phyloP scores from a whole-genome alignment of 768 basidiomycete species.

The Butyriboletus loyo region DNA sequence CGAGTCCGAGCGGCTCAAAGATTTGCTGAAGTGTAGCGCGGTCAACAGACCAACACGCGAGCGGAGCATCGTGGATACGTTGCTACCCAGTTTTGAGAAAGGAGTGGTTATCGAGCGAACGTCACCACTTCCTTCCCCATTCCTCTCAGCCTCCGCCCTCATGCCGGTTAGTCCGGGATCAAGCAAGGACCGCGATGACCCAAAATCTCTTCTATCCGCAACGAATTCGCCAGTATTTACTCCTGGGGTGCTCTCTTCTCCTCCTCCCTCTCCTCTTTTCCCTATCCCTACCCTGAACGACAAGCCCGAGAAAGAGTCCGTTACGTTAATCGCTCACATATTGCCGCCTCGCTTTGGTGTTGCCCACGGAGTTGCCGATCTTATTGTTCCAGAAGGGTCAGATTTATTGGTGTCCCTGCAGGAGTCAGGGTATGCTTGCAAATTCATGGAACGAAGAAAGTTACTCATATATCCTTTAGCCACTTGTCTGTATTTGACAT shows the following conservation, averaged over 20 bases:
- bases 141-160: neutral
- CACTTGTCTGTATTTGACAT: slow-evolving; percentile 51
- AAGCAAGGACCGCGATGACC: slow-evolving; percentile 27
- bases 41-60: slow-evolving; percentile 33
- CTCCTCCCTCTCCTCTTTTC: slow-evolving; percentile 36
- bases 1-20: slow-evolving; percentile 73
- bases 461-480: slow-evolving; percentile 33
- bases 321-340: slow-evolving; percentile 33
- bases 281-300: slow-evolving; percentile 10
- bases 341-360: slow-evolving; percentile 45
- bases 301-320: slow-evolving; percentile 15
- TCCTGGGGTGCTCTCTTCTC: slow-evolving; percentile 36
- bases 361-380: slow-evolving; percentile 41
- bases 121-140: slow-evolving; percentile 14
- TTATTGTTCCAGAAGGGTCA: slow-evolving; percentile 44
- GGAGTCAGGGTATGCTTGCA: slow-evolving; percentile 54
- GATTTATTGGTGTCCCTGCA: slow-evolving; percentile 53
- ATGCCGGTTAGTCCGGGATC: slow-evolving; percentile 14
- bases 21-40: slow-evolving; percentile 57
- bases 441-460: neutral
- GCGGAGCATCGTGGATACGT: slow-evolving; percentile 30
- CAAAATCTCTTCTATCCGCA: slow-evolving; percentile 45
- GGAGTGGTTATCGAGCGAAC: slow-evolving; percentile 22
- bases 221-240: slow-evolving; percentile 43
- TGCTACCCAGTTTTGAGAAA: slow-evolving; percentile 32